Evolutionary conservation across 2,329 filamentous ascomycete species (phyloP), one percentile per base, ranked within the genome.

Genomic region (Sclerotinia sclerotiorum): DNA sequence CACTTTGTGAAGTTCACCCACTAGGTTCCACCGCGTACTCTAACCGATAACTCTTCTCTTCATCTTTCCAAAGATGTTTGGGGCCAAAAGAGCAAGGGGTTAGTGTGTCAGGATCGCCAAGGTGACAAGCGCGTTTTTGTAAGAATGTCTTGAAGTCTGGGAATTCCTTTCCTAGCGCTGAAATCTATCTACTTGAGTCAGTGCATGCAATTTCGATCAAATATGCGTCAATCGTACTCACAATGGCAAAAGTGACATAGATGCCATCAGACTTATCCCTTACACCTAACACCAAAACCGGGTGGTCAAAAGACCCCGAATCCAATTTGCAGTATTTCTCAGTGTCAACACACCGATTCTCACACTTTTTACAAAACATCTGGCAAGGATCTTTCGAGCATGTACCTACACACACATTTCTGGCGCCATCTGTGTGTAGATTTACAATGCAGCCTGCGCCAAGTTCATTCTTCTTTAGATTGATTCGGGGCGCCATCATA

Each of bases 181-280:
- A 58, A 27, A 58, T 58, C 55, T 58, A 27, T 58, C 1, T 29
- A 44, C 27, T 21, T 5, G 5, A 15, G 55, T 58, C 19, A 58
- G 17, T 58, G 1, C 4, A 58, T 42, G 21, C 2, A 27, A 27
- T 4, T 1, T 42, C 8, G 4, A 19, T 58, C 13, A 19, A 4
- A 58, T 19, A 11, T 27, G n/a, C n/a, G 17, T 19, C 1, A 10
- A 15, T 58, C 10, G 5, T 46, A 2, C 57, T 46, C 24, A 46
- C 57, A 60, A 60, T 60, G 19, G 29, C 24, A 60, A 60, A 46
- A 11, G 57, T 60, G 11, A 60, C 27, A 46, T 29, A n/a, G 42
- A 10, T 32, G 2, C 3, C 6, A 21, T 13, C 42, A 29, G 24
- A 4, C 8, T 24, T 27, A 6, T 60, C 24, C 27, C 42, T 29